Base-by-base conservation (phyloP, 768 basidiomycete genomes). In the Xerocomus brunneocitrinus region DNA sequence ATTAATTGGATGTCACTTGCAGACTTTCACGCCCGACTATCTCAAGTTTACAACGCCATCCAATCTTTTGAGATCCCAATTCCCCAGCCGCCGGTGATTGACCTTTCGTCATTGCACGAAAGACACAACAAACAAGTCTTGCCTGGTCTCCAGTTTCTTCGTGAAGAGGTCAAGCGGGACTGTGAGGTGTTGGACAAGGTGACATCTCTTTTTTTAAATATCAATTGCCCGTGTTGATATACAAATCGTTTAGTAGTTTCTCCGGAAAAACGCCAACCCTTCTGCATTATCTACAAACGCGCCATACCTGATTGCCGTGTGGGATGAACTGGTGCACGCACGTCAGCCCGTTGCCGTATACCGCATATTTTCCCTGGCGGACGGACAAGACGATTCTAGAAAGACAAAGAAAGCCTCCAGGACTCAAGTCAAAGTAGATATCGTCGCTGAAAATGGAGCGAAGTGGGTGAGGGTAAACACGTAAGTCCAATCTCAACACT, bases 381-480 rank as follows among this genome's bases (percentile, higher is more conserved):
- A 51, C 39, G 24, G 7, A 45, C 22, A 43, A 27, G 36, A n/a
- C 38, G 13, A 46, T 14, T 22, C 30, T 12, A 46, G 19, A 31
- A 49, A 7, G 8, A 40, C 40, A 6, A 49, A 39, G 16, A 53
- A 48, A 22, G 22, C 41, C 4, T 14, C 22, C 31, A 56, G 48
- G 52, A 27, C 5, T n/a, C 47, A 38, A 34, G 77, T 84, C 39
- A 93, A 94, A 61, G 84, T 95, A 1, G 92, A 95, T 61, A 76
- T 94, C 13, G 83, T 93, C 13, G 84, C 85, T 2, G 82, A 88
- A 22, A 79, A 83, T 40, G 91, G 92, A 1, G 72, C 78, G 24
- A 72, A 74, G 3, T 95, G 93, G 93, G 83, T 91, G 38, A 79
- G 91, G 59, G 80, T 94, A 34, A 94, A 93, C 70, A 93, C 91